These are phyloP conservation scores for Didymella pinodella DNA, from an alignment of 2,329 filamentous ascomycete species.

Conservation along the genomic window DNA sequence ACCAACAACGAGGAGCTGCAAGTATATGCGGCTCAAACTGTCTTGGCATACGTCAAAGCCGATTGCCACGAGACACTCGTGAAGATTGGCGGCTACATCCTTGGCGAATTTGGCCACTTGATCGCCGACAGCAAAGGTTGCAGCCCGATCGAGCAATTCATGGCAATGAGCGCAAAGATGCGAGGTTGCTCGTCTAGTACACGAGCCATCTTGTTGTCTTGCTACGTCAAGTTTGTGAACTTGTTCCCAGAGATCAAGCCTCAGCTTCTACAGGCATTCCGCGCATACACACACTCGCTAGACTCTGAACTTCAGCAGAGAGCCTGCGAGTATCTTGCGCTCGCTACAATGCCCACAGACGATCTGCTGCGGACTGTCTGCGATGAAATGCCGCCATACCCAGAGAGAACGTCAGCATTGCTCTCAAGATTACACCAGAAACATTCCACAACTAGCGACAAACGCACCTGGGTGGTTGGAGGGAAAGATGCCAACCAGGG, in stretches of 20 bases:
- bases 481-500: constrained; percentile 93
- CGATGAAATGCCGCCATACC: constrained; percentile 99
- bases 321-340: constrained; percentile 90
- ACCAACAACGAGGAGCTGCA: constrained; percentile 99
- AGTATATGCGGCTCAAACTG: constrained; percentile 93
- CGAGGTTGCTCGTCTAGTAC: constrained; percentile 87
- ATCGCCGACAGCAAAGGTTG: constrained; percentile 91
- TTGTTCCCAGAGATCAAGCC: constrained; percentile 98
- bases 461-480: constrained; percentile 96
- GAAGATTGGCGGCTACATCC: constrained; percentile 95
- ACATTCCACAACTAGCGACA: constrained; percentile 90
- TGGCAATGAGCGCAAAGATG: constrained; percentile 90
- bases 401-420: constrained; percentile 89
- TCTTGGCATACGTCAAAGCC: constrained; percentile 90
- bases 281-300: constrained; percentile 89
- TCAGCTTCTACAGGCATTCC: constrained; percentile 88
- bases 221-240: constrained; percentile 97
- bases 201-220: constrained; percentile 91
- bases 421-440: constrained; percentile 94
- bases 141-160: constrained; percentile 95
- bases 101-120: constrained; percentile 96
- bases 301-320: constrained; percentile 96
- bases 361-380: constrained; percentile 92
- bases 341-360: constrained; percentile 86
- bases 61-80: constrained; percentile 96